Evolutionary conservation across 2,329 filamentous ascomycete species (phyloP).

Genomic region (Teratosphaeria gauchensis): DNA sequence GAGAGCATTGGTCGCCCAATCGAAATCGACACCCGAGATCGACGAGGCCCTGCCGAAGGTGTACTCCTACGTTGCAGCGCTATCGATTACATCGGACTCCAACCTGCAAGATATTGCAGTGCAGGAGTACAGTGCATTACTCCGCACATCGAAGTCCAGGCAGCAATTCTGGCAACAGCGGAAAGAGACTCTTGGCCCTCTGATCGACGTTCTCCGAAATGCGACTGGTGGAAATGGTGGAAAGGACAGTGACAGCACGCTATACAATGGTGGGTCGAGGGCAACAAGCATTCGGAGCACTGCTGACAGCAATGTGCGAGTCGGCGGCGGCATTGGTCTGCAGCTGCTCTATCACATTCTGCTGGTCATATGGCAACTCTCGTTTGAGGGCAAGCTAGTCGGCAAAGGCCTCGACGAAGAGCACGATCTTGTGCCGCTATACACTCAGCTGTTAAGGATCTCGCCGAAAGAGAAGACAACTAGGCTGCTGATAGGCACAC

Average conservation of each 20-base stretch:
- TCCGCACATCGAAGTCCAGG: constrained; percentile 65
- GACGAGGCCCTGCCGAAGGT: constrained; percentile 70
- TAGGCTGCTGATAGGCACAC: constrained; percentile 75
- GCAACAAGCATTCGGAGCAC: constrained; percentile 37
- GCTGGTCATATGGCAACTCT: constrained; percentile 90
- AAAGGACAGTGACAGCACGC: constrained; percentile 56
- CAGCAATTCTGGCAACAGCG: constrained; percentile 85
- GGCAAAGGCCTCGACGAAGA: constrained; percentile 82
- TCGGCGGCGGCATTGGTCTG: constrained; percentile 71
- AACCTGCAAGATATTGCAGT: constrained; percentile 93
- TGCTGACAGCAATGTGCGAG: constrained; percentile 55
- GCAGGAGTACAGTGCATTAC: constrained; percentile 75
- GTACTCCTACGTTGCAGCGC: constrained; percentile 73
- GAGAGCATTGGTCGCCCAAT: constrained; percentile 49
- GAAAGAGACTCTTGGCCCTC: constrained; percentile 70
- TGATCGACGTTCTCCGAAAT: constrained; percentile 68
- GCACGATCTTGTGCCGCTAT: constrained; percentile 83
- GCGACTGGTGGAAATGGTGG: constrained; percentile 66
- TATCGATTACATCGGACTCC: constrained; percentile 77
- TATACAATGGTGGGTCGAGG: constrained; percentile 38
- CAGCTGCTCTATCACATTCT: constrained; percentile 92
- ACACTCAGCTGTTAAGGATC: constrained; percentile 81
- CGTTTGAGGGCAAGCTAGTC: constrained; percentile 65
- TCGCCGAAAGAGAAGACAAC: constrained; percentile 99
- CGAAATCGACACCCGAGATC: constrained; percentile 52